Conservation (phyloP, 1,284 basidiomycete species). For the Ustanciosporium gigantosporum region DNA sequence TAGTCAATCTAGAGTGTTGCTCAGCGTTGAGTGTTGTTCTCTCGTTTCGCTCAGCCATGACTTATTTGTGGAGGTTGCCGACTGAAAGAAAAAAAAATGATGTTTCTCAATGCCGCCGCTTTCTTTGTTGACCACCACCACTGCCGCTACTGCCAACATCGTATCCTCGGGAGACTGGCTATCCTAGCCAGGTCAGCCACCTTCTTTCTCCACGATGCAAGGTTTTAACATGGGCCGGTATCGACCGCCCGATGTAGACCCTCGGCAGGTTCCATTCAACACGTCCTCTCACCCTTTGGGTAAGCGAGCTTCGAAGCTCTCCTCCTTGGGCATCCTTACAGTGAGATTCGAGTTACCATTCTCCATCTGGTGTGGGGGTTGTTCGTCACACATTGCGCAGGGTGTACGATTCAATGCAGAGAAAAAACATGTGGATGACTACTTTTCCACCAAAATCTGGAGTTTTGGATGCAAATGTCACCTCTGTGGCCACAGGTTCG, state of each 20-base stretch:
- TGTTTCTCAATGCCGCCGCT: no score
- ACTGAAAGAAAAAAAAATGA: no score
- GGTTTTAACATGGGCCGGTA: slow-evolving; percentile 59
- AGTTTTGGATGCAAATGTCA: slow-evolving; percentile 97
- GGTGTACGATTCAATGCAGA: slow-evolving; percentile 87
- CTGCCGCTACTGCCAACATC: no score
- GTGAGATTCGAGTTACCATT: slow-evolving; percentile 81
- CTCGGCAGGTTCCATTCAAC: slow-evolving; percentile 28
- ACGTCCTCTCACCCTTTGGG: slow-evolving; percentile 65
- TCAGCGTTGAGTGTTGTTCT: no score
- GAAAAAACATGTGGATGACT: slow-evolving; percentile 93
- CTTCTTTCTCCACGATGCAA: no score
- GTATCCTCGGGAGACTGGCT: no score
- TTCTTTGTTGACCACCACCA: no score
- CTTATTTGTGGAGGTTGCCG: no score
- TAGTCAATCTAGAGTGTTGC: no score
- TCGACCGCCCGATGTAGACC: slow-evolving; percentile 42
- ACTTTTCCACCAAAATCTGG: slow-evolving; percentile 91
- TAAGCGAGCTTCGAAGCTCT: slow-evolving; percentile 85
- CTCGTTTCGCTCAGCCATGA: no score
- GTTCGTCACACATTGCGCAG: slow-evolving; percentile 38
- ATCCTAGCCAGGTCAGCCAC: no score
- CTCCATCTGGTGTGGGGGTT: slow-evolving; percentile 86
- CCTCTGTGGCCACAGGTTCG: slow-evolving; percentile 88
- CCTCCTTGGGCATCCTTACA: slow-evolving; percentile 83